Conservation (phyloP, 768 basidiomycete genomes). For the Trametes punicea region DNA sequence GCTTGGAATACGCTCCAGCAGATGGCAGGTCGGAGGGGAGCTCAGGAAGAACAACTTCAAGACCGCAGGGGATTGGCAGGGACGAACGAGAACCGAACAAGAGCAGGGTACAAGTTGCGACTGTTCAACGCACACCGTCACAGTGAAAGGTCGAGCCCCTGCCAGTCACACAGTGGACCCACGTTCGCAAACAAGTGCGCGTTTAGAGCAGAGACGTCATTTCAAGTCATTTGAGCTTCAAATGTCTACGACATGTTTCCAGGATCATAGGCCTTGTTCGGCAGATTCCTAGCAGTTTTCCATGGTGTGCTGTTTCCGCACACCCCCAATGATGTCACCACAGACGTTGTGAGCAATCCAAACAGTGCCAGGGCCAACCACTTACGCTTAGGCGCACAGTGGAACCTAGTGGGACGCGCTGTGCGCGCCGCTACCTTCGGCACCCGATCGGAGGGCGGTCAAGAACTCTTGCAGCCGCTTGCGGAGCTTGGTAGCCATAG, state of each 20-base stretch:
- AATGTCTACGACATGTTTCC: too few species aligned
- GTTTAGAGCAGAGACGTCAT: not conserved
- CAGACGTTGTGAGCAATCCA: not conserved
- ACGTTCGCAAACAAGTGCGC: not conserved
- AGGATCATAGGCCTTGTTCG: too few species aligned
- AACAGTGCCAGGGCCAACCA: too few species aligned
- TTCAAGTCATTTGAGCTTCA: too few species aligned
- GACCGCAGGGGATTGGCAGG: not conserved
- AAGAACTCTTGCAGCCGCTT: slow-evolving; percentile 17
- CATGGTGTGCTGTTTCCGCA: too few species aligned
- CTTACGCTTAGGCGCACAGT: too few species aligned
- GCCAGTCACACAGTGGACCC: not conserved
- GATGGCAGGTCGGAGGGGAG: not conserved
- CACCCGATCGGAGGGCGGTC: slow-evolving; percentile 8
- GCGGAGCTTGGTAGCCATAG: slow-evolving; percentile 13
- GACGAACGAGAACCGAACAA: not conserved
- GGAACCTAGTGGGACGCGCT: not conserved
- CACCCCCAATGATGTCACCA: too few species aligned
- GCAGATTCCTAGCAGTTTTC: too few species aligned
- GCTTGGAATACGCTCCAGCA: too few species aligned
- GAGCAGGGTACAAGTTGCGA: not conserved
- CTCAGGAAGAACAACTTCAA: not conserved
- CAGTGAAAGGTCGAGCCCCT: not conserved
- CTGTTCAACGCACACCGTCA: slow-evolving; percentile 1
- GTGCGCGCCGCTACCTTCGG: slow-evolving; percentile 5